phyloP scores from a whole-genome alignment of 768 basidiomycete genomes.

The Russula emetica region DNA sequence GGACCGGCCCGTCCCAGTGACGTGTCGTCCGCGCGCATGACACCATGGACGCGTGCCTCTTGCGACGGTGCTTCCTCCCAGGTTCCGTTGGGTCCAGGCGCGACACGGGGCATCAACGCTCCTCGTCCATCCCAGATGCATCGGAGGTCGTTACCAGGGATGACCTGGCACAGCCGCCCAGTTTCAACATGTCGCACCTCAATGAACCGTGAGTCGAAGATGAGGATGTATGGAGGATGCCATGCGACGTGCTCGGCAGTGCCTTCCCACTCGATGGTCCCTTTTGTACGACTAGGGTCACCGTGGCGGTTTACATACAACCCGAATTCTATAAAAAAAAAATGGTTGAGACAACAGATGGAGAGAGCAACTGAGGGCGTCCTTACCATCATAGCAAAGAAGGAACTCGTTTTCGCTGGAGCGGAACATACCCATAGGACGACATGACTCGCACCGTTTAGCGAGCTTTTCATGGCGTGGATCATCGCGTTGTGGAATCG shows the following conservation, averaged over 20 bases:
- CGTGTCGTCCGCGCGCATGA: slow-evolving; percentile 59
- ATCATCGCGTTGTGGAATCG: slow-evolving; percentile 81
- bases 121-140: slow-evolving; percentile 89
- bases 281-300: slow-evolving; percentile 65
- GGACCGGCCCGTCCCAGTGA: slow-evolving; percentile 32
- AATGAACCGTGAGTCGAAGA: slow-evolving; percentile 87
- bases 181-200: slow-evolving; percentile 83
- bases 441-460: slow-evolving; percentile 74
- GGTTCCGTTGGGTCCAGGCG: slow-evolving; percentile 46
- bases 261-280: slow-evolving; percentile 92
- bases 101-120: slow-evolving; percentile 31
- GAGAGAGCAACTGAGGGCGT: neutral
- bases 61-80: slow-evolving; percentile 52
- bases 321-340: slow-evolving; percentile 63
- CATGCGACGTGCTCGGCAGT: slow-evolving; percentile 83
- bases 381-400: slow-evolving; percentile 80
- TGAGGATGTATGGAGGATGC: slow-evolving; percentile 82
- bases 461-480: slow-evolving; percentile 60
- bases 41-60: slow-evolving; percentile 82
- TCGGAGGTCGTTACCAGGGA: slow-evolving; percentile 73
- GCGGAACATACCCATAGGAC: slow-evolving; percentile 87
- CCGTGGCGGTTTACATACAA: slow-evolving; percentile 91
- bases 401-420: slow-evolving; percentile 84
- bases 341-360: slow-evolving; percentile 6
- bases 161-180: slow-evolving; percentile 76